Base-by-base conservation (phyloP, 2,329 filamentous ascomycete genomes). In the Setomelanomma holmii region DNA sequence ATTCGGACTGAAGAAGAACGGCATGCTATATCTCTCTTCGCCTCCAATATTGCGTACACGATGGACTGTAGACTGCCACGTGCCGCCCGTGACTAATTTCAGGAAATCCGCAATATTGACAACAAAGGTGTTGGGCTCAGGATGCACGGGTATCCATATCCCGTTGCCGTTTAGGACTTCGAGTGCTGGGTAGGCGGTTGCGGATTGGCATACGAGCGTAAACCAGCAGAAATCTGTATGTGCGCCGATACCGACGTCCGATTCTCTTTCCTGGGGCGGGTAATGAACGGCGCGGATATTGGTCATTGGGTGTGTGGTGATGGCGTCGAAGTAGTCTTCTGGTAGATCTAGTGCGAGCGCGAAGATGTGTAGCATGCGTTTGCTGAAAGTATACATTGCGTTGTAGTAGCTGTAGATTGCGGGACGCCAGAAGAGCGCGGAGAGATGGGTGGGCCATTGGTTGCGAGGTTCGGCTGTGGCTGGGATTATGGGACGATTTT, bases 201-300 rank as follows among this genome's bases (percentile, higher is more conserved):
- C 49, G 2, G 61, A 67, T 22, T 74, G 70, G 44, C 60, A 66
- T 1, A 78, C 75, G 10, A 79, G 67, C 0, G 76, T 78, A 56
- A 78, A 73, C 70, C 75, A 78, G 50, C 71, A 75, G 53, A 77
- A 78, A 48, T 78, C 76, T 2, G 75, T 71, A 48, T 79, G 76
- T 0, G 76, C 76, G 8, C 76, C 75, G 12, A 78, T 70, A 1
- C 76, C 75, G 4, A 75, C 72, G 41, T 74, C 64, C 7, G 45
- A 12, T 22, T 71, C 64, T 4, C 56, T 64, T 8, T 53, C 35
- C 47, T 73, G 71, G 0, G 74, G 74, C 5, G 77, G 77, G 53
- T 78, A 79, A 55, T 78, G 74, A 2, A 77, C 64, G 6, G 71
- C 66, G 48, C 75, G 64, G 59, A 79, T 71, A 34, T 77, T 77